phyloP scores from a whole-genome alignment of 805 yeast genomes.

The Hanseniaspora thailandica region DNA sequence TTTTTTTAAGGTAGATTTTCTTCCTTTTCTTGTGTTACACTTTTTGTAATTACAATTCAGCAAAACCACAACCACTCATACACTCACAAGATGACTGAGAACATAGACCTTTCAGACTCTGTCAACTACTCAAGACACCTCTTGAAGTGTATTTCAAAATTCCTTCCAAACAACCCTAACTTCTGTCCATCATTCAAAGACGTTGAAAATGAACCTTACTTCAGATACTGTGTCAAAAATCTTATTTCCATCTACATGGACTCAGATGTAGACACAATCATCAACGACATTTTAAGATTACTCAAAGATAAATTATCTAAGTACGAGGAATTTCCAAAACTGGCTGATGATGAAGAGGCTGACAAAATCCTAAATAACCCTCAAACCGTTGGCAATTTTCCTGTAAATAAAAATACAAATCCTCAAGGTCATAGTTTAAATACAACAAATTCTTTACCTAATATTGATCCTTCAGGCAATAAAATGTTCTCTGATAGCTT shows the following conservation, averaged over 20 bases:
- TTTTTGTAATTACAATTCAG: background rate
- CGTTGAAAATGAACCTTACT: constrained; percentile 14
- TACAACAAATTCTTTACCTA: background rate
- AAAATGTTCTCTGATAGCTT: background rate
- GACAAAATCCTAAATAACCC: background rate
- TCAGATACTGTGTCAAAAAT: constrained; percentile 9
- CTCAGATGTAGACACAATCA: background rate
- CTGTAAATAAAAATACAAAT: background rate
- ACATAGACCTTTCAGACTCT: background rate
- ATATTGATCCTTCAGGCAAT: background rate
- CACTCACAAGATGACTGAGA: background rate
- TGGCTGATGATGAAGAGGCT: background rate
- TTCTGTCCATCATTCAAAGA: constrained; percentile 12
- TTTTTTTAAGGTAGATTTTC: background rate
- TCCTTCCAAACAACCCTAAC: constrained; percentile 15
- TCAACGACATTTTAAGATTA: constrained; percentile 3
- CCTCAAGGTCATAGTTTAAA: background rate
- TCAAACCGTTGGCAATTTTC: background rate
- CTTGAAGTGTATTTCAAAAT: constrained; percentile 14
- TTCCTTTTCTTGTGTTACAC: background rate
- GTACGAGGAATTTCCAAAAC: constrained; percentile 11
- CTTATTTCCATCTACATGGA: background rate
- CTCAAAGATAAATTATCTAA: constrained; percentile 9
- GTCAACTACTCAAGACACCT: constrained; percentile 14
- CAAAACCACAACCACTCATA: background rate